Percentiles rank a stretch among this genome's conserved stretches.
Conservation (phyloP, 176 grass and related monocot species). For the Ensete glaucum region DNA sequence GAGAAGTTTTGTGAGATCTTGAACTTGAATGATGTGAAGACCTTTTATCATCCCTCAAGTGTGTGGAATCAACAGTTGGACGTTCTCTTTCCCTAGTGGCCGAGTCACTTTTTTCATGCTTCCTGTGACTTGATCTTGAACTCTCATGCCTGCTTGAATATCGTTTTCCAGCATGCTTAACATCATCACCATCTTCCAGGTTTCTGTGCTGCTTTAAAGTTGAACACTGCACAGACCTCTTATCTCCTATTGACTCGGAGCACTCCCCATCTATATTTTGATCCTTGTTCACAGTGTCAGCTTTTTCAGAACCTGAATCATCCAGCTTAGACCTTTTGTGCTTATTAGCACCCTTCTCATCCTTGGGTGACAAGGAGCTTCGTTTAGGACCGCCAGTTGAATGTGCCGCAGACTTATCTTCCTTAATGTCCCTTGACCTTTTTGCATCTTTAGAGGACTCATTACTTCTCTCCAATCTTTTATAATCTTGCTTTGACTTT, state of each 20-base stretch:
- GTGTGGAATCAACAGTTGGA: not conserved
- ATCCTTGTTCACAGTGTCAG: slow-evolving; percentile 31
- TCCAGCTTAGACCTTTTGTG: slow-evolving; percentile 40
- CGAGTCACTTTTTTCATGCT: slow-evolving; percentile 17
- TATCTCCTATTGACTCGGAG: slow-evolving; percentile 21
- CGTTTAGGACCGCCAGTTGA: slow-evolving; percentile 33
- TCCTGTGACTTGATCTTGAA: slow-evolving; percentile 11
- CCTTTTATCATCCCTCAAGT: slow-evolving; percentile 14
- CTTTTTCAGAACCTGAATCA: slow-evolving; percentile 18
- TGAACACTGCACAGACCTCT: slow-evolving; percentile 24
- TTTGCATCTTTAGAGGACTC: slow-evolving; percentile 43
- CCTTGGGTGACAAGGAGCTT: slow-evolving; percentile 32
- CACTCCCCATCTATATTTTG: slow-evolving; percentile 22
- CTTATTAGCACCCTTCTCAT: slow-evolving; percentile 34
- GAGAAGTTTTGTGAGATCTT: slow-evolving; percentile 50
- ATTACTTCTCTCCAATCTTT: slow-evolving; percentile 38
- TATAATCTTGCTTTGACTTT: slow-evolving; percentile 30
- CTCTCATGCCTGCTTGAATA: slow-evolving; percentile 23
- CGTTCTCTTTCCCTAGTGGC: slow-evolving; percentile 2
- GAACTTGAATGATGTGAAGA: slow-evolving; percentile 32
- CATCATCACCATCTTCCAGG: slow-evolving; percentile 7
- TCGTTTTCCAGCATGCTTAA: slow-evolving; percentile 15
- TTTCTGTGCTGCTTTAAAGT: slow-evolving; percentile 39
- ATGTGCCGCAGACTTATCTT: slow-evolving; percentile 34
- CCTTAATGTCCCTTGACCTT: slow-evolving; percentile 36